These are phyloP conservation scores for Pterocarpus santalinus DNA, from an alignment of 306 rosid genomes.

Conservation along the genomic window DNA sequence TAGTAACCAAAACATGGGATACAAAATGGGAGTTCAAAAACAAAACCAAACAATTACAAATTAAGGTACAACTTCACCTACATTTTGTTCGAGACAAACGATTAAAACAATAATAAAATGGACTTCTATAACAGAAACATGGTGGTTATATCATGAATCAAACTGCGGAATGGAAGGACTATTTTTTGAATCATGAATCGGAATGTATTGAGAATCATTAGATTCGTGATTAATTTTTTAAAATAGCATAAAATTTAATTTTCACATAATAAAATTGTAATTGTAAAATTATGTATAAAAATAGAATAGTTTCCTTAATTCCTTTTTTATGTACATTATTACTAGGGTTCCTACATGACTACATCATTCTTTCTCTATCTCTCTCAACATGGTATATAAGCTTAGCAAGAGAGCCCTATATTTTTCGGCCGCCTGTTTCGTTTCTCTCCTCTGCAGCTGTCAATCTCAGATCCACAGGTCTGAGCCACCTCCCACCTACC, in stretches of 20 bases:
- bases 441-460: background rate
- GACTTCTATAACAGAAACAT: too few relatives aligned
- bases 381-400: background rate
- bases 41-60: background rate
- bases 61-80: too few relatives aligned
- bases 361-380: too few relatives aligned
- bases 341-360: background rate
- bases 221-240: background rate
- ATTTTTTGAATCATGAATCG: too few relatives aligned
- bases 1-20: background rate
- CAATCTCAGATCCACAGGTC: background rate
- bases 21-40: background rate
- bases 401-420: background rate
- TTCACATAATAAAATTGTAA: background rate
- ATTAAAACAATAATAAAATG: too few relatives aligned
- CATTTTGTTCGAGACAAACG: too few relatives aligned
- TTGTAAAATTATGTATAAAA: background rate
- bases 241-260: background rate
- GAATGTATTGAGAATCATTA: background rate
- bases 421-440: background rate
- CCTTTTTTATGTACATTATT: background rate
- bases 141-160: background rate
- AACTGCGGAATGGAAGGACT: background rate
- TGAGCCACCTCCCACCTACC: too few relatives aligned
- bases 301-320: background rate